Evolutionary conservation across 2,329 filamentous ascomycete genomes (phyloP), one percentile per base, ranked within the genome.

Genomic region (Fusarium vanettenii): DNA sequence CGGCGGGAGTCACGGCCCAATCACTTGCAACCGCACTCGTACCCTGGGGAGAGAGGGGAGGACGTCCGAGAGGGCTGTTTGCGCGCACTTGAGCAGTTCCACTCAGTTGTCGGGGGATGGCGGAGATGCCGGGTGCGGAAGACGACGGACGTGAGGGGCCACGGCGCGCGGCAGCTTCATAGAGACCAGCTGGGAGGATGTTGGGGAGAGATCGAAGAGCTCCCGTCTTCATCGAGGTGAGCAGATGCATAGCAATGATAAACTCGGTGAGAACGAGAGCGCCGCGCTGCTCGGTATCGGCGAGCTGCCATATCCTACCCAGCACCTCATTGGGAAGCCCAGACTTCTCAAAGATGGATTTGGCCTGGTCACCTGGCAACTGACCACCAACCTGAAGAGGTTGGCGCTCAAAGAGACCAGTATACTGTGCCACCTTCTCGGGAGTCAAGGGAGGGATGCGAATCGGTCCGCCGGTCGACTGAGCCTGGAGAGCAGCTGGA

Each of bases 231-330:
- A 94, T 95, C 14, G 95, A 98, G 16, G 95, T 96, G 72, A 99
- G 88, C 70, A 99, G 87, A 83, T 99, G 97, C 97, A 99, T 99
- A 55, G 97, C 97, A 80, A 99, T 97, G 80, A 98, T 94, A 82
- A 99, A 99, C 79, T 98, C 97, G 16, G 95, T 96, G 78, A 92
- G 89, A 67, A 95, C 93, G 39, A 99, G 88, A 35, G 93, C 92
- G 60, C 97, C 97, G 63, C 95, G 92, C 84, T 98, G 95, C 83
- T 98, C 95, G 0, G 95, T 97, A 82, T 99, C 97, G 25, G 95
- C 93, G 71, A 99, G 89, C 78, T 94, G 95, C 97, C 97, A 99
- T 85, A 99, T 98, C 76, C 93, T 92, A n/a, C 95, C 95, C 35
- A 99, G 88, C 13, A 94, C 89, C 78, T 98, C 95, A 81, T 97